Conservation (phyloP, 2,329 filamentous ascomycete genomes). For the Intubia oerlemansii region DNA sequence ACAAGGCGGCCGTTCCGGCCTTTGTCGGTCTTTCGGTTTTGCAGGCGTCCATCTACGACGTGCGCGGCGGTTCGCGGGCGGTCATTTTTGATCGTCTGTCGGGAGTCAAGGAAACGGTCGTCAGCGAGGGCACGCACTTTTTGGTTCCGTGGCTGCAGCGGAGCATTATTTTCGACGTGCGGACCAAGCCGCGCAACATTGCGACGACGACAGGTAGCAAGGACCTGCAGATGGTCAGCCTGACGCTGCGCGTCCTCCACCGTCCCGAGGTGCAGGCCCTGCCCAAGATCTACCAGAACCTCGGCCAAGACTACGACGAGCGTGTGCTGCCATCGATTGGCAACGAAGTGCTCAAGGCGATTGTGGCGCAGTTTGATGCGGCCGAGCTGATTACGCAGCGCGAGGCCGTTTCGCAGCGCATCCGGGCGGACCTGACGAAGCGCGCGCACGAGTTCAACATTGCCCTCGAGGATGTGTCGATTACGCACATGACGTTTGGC, state of each 20-base stretch:
- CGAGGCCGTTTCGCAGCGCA: slow-evolving; percentile 88
- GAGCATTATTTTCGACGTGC: slow-evolving; percentile 88
- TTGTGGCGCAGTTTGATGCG: slow-evolving; percentile 97
- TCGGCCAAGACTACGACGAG: slow-evolving; percentile 93
- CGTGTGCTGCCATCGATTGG: slow-evolving; percentile 91
- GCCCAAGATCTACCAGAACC: slow-evolving; percentile 65
- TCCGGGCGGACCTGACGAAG: slow-evolving; percentile 77
- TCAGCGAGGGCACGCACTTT: slow-evolving; percentile 95
- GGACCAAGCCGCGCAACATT: slow-evolving; percentile 93
- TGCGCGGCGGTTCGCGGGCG: slow-evolving; percentile 80
- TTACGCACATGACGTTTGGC: slow-evolving; percentile 99
- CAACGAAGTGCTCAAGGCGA: slow-evolving; percentile 96
- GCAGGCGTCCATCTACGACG: slow-evolving; percentile 82
- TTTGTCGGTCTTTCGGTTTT: slow-evolving; percentile 45
- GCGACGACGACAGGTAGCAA: slow-evolving; percentile 95
- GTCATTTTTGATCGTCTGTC: slow-evolving; percentile 93
- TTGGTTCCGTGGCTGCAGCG: slow-evolving; percentile 88
- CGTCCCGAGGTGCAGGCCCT: slow-evolving; percentile 71
- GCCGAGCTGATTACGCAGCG: slow-evolving; percentile 97
- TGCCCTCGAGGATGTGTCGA: slow-evolving; percentile 92
- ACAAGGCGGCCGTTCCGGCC: slow-evolving; percentile 51
- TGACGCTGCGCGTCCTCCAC: slow-evolving; percentile 96
- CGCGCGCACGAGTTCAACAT: slow-evolving; percentile 97
- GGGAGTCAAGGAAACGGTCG: slow-evolving; percentile 80
- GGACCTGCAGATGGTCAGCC: slow-evolving; percentile 99